phyloP scores from a whole-genome alignment of 192 early-diverging fungal genomes.

The Neocallimastix lanati region DNA sequence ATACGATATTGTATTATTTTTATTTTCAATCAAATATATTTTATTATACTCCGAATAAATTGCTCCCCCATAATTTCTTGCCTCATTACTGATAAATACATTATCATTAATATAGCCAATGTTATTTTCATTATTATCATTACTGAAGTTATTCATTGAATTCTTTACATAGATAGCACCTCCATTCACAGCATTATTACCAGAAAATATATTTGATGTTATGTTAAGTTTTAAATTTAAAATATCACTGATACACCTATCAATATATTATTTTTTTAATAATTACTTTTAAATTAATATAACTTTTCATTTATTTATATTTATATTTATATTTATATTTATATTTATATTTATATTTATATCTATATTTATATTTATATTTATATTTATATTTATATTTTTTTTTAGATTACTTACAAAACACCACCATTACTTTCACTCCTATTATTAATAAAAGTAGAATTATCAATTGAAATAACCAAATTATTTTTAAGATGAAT shows the following conservation, averaged over 20 bases:
- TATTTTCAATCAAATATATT: too few species aligned
- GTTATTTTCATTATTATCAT: not conserved
- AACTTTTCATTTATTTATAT: too few species aligned
- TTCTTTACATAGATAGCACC: not conserved
- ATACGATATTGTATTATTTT: not conserved
- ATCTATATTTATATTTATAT: too few species aligned
- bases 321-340: too few species aligned
- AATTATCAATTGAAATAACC: not conserved
- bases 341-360: too few species aligned
- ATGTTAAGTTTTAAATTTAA: not conserved
- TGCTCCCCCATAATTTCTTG: not conserved
- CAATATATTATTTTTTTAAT: too few species aligned
- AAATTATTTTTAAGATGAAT: not conserved
- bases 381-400: too few species aligned
- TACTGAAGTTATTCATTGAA: not conserved
- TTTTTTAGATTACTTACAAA: not conserved
- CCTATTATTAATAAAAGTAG: not conserved
- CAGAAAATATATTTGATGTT: not conserved
- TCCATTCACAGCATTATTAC: not conserved
- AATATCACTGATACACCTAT: not conserved
- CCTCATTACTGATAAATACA: not conserved
- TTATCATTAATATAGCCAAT: not conserved
- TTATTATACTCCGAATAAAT: not conserved
- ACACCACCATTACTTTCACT: not conserved
- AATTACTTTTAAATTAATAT: too few species aligned